Conservation (phyloP, 2,329 filamentous ascomycete genomes). For the Fusarium verticillioides region DNA sequence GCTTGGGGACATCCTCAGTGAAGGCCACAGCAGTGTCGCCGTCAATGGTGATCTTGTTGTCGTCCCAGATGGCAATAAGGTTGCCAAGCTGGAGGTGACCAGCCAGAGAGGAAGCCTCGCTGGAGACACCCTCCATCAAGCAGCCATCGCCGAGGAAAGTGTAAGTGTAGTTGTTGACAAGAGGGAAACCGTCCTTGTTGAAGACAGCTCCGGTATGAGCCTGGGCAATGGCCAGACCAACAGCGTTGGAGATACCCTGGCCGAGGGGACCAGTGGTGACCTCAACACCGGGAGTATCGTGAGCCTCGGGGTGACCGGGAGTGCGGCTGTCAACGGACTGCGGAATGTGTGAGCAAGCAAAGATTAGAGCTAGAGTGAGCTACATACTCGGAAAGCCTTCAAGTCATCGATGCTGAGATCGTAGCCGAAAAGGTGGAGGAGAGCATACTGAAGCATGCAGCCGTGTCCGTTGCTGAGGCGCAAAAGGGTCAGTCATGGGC, state of each 20-base stretch:
- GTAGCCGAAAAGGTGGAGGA: constrained; percentile 97
- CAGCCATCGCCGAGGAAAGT: constrained; percentile 97
- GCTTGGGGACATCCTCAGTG: constrained; percentile 94
- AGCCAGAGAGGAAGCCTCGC: constrained; percentile 90
- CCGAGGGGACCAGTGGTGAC: constrained; percentile 98
- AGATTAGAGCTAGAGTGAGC: neutral
- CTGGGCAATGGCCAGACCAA: constrained; percentile 97
- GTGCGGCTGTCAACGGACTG: constrained; percentile 76
- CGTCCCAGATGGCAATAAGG: constrained; percentile 96
- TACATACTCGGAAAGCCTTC: constrained; percentile 95
- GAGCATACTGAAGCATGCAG: constrained; percentile 99
- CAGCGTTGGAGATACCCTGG: constrained; percentile 96
- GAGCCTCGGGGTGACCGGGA: constrained; percentile 94
- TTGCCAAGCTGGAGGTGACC: constrained; percentile 98
- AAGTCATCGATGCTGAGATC: constrained; percentile 87
- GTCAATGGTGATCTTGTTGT: constrained; percentile 97
- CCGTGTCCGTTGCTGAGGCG: constrained; percentile 88
- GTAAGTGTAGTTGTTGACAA: constrained; percentile 98
- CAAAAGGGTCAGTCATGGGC: constrained; percentile 25
- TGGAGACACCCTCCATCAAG: constrained; percentile 97
- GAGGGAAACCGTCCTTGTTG: constrained; percentile 94
- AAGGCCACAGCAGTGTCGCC: constrained; percentile 96
- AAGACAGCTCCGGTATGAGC: constrained; percentile 89
- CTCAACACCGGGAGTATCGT: constrained; percentile 96
- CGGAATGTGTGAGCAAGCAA: constrained; percentile 13